phyloP scores from a whole-genome alignment of 2,329 filamentous ascomycete species.

The Stemphylium vesicarium region DNA sequence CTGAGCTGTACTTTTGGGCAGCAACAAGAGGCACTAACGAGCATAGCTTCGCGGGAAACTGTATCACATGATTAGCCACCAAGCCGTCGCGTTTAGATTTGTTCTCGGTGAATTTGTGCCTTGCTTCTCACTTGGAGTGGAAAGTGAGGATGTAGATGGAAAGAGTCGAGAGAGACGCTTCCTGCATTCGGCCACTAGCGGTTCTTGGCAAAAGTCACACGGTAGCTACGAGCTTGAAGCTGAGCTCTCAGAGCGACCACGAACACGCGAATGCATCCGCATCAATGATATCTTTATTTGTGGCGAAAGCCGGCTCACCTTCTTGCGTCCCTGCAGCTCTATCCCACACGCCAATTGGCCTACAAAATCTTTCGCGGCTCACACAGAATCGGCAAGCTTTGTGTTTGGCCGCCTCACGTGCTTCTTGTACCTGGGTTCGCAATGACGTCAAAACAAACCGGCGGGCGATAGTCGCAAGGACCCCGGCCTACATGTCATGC shows the following conservation, averaged over 20 bases:
- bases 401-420: conserved; percentile 39
- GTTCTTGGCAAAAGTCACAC: conserved; percentile 14
- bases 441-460: conserved; percentile 14
- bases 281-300: conserved; percentile 17
- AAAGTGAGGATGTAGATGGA: background rate
- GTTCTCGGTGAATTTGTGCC: background rate
- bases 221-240: conserved; percentile 8
- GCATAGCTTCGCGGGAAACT: too few species aligned
- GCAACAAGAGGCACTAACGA: background rate
- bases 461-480: background rate
- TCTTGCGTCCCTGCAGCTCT: conserved; percentile 13
- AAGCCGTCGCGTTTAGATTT: too few species aligned
- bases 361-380: conserved; percentile 14
- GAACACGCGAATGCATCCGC: conserved; percentile 13
- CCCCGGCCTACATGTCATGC: background rate
- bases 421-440: conserved; percentile 29
- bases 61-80: background rate
- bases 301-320: conserved; percentile 27
- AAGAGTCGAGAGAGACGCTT: background rate
- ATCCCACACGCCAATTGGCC: conserved; percentile 11
- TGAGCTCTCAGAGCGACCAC: conserved; percentile 15
- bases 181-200: conserved; percentile 14
- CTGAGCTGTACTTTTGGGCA: background rate
- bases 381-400: conserved; percentile 24
- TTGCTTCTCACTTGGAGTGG: background rate